These are phyloP conservation scores for Vigna trinervia DNA, from an alignment of 306 rosid species.

Conservation along the genomic window DNA sequence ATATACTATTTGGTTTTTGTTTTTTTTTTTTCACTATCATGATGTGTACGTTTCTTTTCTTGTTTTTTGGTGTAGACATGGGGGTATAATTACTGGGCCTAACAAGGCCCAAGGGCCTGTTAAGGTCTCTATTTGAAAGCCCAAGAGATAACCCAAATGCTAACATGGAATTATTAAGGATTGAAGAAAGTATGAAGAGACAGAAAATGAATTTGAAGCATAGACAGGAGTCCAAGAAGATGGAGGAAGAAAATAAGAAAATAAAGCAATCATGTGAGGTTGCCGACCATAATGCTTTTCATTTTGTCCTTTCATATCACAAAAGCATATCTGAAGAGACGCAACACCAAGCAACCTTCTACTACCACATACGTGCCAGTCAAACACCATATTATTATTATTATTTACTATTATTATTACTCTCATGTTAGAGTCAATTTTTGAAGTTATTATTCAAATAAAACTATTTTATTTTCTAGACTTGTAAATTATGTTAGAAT, in stretches of 20 bases:
- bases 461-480: too few relatives aligned
- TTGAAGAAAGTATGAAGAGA: background rate
- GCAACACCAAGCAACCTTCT: conserved; percentile 19
- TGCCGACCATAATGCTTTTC: conserved; percentile 29
- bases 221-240: background rate
- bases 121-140: background rate
- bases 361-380: conserved; percentile 34
- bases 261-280: conserved; percentile 30
- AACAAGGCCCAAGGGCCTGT: background rate
- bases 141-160: background rate
- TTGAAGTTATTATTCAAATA: too few relatives aligned
- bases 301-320: conserved; percentile 8
- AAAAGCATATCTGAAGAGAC: conserved; percentile 4
- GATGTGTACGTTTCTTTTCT: too few relatives aligned
- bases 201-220: background rate
- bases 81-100: background rate
- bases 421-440: too few relatives aligned
- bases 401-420: too few relatives aligned
- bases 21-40: too few relatives aligned
- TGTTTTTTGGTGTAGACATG: background rate
- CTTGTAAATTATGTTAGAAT: too few relatives aligned
- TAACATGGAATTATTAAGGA: background rate
- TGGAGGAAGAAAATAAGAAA: background rate
- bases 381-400: background rate
- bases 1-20: too few relatives aligned